These are phyloP conservation scores for Kodamaea alishanica DNA, from an alignment of 1,139 yeast species.

Conservation along the genomic window DNA sequence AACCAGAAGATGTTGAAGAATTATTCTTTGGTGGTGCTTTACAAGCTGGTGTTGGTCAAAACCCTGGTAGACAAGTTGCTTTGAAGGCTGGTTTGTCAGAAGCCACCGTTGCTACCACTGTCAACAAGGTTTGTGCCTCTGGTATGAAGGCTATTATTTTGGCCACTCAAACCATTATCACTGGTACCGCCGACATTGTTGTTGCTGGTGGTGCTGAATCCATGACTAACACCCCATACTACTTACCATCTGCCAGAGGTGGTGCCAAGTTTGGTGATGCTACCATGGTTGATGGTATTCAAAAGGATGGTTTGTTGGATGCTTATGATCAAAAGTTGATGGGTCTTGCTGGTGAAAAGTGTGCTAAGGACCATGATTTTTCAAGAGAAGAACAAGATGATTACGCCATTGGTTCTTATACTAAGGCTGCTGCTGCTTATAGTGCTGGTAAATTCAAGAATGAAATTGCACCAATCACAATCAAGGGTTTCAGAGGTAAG, in stretches of 20 bases:
- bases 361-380: constrained; percentile 69
- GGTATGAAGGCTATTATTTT: constrained; percentile 89
- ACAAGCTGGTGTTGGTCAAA: constrained; percentile 94
- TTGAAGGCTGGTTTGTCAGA: constrained; percentile 81
- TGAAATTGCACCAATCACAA: constrained; percentile 83
- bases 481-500: constrained; percentile 90
- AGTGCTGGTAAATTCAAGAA: constrained; percentile 71
- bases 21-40: constrained; percentile 89
- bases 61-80: constrained; percentile 98
- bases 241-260: constrained; percentile 75
- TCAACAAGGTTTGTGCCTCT: constrained; percentile 96
- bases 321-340: constrained; percentile 82
- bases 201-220: constrained; percentile 98
- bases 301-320: constrained; percentile 87
- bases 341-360: constrained; percentile 97
- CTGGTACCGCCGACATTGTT: constrained; percentile 89
- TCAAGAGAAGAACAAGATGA: constrained; percentile 71
- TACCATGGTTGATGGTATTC: constrained; percentile 76
- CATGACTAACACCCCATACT: constrained; percentile 95
- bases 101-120: constrained; percentile 77
- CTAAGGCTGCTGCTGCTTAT: constrained; percentile 77
- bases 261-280: constrained; percentile 91
- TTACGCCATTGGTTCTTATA: constrained; percentile 65
- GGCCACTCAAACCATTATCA: constrained; percentile 85
- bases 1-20: constrained; percentile 80